A percentile compares a stretch with the other conserved stretches of the same genome.
phyloP scores from a whole-genome alignment of 805 yeast species.

The Candida schatavii region DNA sequence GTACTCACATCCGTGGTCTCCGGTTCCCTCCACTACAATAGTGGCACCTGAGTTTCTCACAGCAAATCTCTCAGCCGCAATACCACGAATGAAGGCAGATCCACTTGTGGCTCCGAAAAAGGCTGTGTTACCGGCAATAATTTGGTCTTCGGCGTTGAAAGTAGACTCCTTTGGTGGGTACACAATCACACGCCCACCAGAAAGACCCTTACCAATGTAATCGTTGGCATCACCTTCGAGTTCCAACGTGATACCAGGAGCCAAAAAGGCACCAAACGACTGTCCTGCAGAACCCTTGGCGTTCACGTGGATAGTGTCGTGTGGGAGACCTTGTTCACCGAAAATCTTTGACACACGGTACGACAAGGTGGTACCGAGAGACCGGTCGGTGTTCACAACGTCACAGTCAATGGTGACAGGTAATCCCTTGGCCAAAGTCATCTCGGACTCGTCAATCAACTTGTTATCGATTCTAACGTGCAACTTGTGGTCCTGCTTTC shows the following conservation, averaged over 20 bases:
- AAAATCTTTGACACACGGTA: constrained; percentile 90
- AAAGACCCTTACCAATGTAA: constrained; percentile 95
- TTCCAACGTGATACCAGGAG: constrained; percentile 93
- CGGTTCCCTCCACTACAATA: constrained; percentile 94
- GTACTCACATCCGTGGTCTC: constrained; percentile 98
- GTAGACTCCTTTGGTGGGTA: constrained; percentile 84
- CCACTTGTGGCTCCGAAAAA: constrained; percentile 98
- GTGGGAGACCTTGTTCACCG: constrained; percentile 92
- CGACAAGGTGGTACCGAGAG: constrained; percentile 91
- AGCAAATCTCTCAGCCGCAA: constrained; percentile 97
- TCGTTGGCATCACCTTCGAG: constrained; percentile 97
- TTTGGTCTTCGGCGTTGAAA: constrained; percentile 94
- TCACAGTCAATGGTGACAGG: constrained; percentile 93
- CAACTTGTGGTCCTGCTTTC: constrained; percentile 91
- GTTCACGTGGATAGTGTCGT: constrained; percentile 92
- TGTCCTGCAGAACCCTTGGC: constrained; percentile 95
- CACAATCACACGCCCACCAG: constrained; percentile 91
- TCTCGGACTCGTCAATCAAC: constrained; percentile 92
- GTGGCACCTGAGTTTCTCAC: constrained; percentile 98
- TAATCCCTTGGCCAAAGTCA: constrained; percentile 92
- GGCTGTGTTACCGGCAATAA: constrained; percentile 95
- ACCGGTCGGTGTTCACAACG: constrained; percentile 93
- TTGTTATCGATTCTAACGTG: constrained; percentile 94
- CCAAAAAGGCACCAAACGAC: constrained; percentile 96
- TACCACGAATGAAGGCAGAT: constrained; percentile 88